A percentile compares a stretch with the other conserved stretches of the same genome.
Conservation (phyloP, 2,329 filamentous ascomycete species). For the Beauveria pseudobassiana region DNA sequence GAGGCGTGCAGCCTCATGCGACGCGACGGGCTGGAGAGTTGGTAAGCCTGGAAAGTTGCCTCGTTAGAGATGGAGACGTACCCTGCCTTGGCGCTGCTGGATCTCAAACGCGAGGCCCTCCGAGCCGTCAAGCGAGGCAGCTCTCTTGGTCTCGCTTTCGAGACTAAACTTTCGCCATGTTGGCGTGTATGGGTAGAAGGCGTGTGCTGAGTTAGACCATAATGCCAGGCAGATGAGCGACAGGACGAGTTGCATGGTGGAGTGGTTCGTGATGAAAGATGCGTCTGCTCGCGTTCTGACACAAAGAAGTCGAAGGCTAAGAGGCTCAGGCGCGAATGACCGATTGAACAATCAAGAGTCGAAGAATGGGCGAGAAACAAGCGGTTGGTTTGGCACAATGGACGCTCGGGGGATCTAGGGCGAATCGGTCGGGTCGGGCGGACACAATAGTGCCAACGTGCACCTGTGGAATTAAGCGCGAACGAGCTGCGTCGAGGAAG, state of each 20-base stretch:
- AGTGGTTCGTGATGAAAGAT: not conserved
- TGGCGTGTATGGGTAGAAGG: conserved; percentile 41
- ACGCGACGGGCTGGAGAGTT: conserved; percentile 23
- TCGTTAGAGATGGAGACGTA: conserved; percentile 14
- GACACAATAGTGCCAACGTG: not conserved
- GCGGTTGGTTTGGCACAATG: not conserved
- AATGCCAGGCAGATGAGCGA: conserved; percentile 40
- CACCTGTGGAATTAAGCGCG: not conserved
- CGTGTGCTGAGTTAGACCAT: conserved; percentile 37
- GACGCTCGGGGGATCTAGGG: not conserved
- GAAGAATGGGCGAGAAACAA: not conserved
- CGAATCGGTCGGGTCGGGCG: not conserved
- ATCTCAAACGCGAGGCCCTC: conserved; percentile 33
- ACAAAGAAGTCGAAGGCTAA: not conserved
- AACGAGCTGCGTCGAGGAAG: not conserved
- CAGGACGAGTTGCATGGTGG: conserved; percentile 31
- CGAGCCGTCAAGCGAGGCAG: conserved; percentile 12
- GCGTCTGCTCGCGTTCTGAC: not conserved
- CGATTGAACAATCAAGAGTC: not conserved
- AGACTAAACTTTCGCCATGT: conserved; percentile 23
- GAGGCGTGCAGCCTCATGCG: conserved; percentile 30
- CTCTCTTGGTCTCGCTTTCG: conserved; percentile 19
- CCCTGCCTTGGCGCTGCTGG: conserved; percentile 28
- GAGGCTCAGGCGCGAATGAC: not conserved
- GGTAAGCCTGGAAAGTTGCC: not conserved